Evolutionary conservation across 1,139 yeast species (phyloP), one percentile per base, ranked within the genome.

Genomic region (Taphrina pruni): DNA sequence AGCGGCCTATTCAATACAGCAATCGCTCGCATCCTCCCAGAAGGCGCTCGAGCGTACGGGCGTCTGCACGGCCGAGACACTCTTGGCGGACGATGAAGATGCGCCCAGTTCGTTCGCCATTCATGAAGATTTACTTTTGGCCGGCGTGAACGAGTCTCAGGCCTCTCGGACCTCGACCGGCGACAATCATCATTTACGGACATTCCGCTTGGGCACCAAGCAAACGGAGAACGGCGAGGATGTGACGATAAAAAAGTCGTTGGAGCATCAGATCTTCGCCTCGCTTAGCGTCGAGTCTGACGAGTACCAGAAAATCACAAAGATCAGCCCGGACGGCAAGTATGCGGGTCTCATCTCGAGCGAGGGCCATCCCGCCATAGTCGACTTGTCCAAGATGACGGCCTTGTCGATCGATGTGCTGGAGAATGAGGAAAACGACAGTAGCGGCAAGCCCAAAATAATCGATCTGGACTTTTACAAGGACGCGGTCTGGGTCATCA

Each of bases 101-200:
- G 67, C 67, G 14, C 67, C 67, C 1, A 57, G 61, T 38, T 56
- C 67, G 17, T 43, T 64, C 17, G 67, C 67, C 12, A 32, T 64
- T 4, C 67, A 64, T 36, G 61, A 39, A 9, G 67, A 64, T 39
- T n/a, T 64, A 12, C 14, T 64, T 17, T 9, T 64, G 21, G 67
- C 67, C 11, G 67, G 67, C 39, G 61, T 64, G 12, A 64, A 64
- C 54, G 67, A 54, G 38, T 54, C 67, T 8, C 61, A 12, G 17
- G 67, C 51, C 5, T 20, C 60, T 21, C 35, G 67, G 38, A 56
- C 46, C n/a, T 26, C 41, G 21, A 43, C 21, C 17, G 48, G 55
- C 9, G 67, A 55, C 43, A 64, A 64, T 38, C 61, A 55, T 55
- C 67, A 64, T 64, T 51, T 64, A 20, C 60, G 67, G 26, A 64